Base-by-base conservation (phyloP, 2,329 filamentous ascomycete species). In the Neopestalotiopsis clavispora region DNA sequence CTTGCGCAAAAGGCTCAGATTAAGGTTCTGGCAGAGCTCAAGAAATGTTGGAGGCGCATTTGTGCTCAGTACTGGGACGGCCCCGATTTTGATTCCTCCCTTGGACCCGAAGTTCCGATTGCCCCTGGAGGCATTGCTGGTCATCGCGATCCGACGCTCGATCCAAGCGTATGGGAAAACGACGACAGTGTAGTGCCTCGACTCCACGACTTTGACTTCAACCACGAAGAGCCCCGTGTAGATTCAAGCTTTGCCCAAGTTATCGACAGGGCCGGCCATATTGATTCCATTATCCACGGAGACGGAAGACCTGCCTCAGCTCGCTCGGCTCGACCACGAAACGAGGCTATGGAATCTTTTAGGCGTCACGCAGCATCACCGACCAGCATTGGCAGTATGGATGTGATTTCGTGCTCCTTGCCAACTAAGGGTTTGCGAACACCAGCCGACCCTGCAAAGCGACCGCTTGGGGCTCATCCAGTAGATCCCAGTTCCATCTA, bases 31-130 rank as follows among this genome's bases (percentile, higher is more conserved):
- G 90, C 92, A 38, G 96, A 99, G 80, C 84, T 99, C 71, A 99
- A 99, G 80, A 97, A 97, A 78, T 98, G 96, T 78, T 99, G 96
- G 96, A 91, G 95, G 78, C 89, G 95, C 65, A 93, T 96, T 23
- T 98, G 95, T 78, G 91, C 92, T 0, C 83, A 95, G 67, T 97
- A 95, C 78, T 99, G 96, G 95, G 93, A 97, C 71, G 88, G 87
- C 0, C 84, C 89, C 0, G 89, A 93, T 61, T 91, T 91, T 45
- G 86, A 91, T 72, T 83, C 85, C 1, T 86, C 89, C 59, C 83
- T 89, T 13, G 87, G 85, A 14, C 84, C 90, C 3, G 89, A 93
- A 32, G 85, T 88, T 20, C 89, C 92, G 14, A 92, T 97, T 63
- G 79, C 87, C 0, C 94, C 94, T 4, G 94, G 95, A 52, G 94